Base-by-base conservation (phyloP, 164 flowering plant genomes). In the Chimonanthus praecox region DNA sequence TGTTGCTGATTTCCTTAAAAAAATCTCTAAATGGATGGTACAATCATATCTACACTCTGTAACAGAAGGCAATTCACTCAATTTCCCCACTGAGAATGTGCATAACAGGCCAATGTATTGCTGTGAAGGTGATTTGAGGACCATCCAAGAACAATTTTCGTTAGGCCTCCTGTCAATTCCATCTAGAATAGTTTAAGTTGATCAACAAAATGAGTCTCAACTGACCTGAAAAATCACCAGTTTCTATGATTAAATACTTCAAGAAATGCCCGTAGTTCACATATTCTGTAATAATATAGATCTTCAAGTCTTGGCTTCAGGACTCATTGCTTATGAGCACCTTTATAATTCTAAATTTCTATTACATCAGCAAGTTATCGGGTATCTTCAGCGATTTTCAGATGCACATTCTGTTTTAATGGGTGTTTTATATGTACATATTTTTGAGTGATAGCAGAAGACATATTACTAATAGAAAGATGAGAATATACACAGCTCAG, bases 41-140 rank as follows among this genome's bases (percentile, higher is more conserved):
- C 46, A 69, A 49, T 10, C 58, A 67, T 45, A 9, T 18, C 60
- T 16, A 47, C 16, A 18, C 58, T n/a, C 73, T 3, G 11, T 15
- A 49, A n/a, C 49, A 49, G 63, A 73, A 33, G 78, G 74, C 69
- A 49, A 67, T 72, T 69, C 69, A 7, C 78, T 74, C 74, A 71
- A 60, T 74, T 74, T 68, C 76, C 71, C 47, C 49, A 46, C 10
- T 3, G 68, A 65, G 47, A 44, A 66, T 44, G n/a, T 9, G 47
- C 7, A 44, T 4, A 11, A 44, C 9, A 6, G 18, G 16, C n/a
- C 16, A 5, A 54, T 54, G 11, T 9, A 54, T n/a, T 54, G 33
- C 33, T 1, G 2, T 33, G 33, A 33, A 33, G 33, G 33, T 33
- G 33, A 54, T 54, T 54, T 54, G 60, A 54, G 60, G 60, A 54